Conservation (phyloP, 495 filamentous ascomycete genomes). For the Podospora didyma region DNA sequence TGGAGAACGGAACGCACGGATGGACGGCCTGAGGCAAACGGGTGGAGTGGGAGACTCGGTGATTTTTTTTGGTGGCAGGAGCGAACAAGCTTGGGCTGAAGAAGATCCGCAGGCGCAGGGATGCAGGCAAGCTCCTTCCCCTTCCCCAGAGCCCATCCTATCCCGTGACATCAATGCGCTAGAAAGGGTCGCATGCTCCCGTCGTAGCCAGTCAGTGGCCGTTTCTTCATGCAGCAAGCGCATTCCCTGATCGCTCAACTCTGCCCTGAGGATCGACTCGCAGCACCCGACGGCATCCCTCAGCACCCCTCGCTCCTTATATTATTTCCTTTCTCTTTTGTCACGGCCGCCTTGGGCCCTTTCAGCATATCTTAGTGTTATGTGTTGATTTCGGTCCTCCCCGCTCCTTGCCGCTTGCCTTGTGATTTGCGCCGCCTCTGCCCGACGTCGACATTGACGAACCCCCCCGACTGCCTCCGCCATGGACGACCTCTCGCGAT, state of each 20-base stretch:
- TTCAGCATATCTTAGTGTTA: constrained; percentile 16
- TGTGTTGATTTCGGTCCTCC: constrained; percentile 20
- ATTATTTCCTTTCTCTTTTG: constrained; percentile 1
- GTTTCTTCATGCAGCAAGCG: constrained; percentile 10
- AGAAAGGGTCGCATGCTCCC: constrained; percentile 1
- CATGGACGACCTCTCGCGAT: constrained; percentile 73
- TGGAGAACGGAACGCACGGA: not conserved
- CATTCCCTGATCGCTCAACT: constrained; percentile 5
- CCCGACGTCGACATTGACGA: not conserved
- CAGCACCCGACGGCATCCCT: constrained; percentile 1
- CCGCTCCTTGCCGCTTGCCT: constrained; percentile 2
- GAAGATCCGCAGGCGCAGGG: constrained; percentile 14
- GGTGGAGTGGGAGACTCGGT: not conserved
- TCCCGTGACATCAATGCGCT: constrained; percentile 24
- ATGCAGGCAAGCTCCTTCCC: constrained; percentile 21
- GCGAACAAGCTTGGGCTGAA: not conserved
- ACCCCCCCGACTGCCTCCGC: constrained; percentile 14
- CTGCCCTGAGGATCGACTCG: not conserved
- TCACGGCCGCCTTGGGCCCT: constrained; percentile 1
- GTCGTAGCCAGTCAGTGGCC: not conserved
- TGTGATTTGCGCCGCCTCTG: constrained; percentile 4
- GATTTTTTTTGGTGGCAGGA: not conserved
- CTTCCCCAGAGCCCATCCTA: not conserved
- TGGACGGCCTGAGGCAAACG: not conserved
- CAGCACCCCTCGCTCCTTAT: constrained; percentile 4